A percentile compares a stretch with the other conserved stretches of the same genome.
Conservation (phyloP, 257 asterid species). For the Fraxinus pennsylvanica region DNA sequence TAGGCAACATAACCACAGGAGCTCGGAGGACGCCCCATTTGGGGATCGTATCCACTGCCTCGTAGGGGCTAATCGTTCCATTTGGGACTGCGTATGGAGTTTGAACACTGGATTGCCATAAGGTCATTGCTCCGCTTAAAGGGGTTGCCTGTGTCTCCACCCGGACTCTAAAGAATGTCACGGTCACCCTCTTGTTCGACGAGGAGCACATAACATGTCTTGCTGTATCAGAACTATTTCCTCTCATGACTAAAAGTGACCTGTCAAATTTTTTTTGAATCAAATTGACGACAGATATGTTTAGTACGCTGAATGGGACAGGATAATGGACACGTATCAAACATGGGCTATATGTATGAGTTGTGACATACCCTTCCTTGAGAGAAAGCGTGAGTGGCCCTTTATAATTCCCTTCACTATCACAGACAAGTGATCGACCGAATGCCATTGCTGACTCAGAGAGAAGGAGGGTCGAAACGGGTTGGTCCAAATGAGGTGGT, state of each 20-base stretch:
- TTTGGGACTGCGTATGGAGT: slow-evolving; percentile 46
- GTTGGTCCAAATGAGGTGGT: slow-evolving; percentile 97
- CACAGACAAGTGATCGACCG: slow-evolving; percentile 73
- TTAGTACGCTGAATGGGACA: background rate
- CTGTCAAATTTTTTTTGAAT: slow-evolving; percentile 39
- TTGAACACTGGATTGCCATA: slow-evolving; percentile 77
- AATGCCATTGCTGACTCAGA: slow-evolving; percentile 91
- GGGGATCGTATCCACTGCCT: slow-evolving; percentile 51
- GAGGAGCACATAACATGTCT: slow-evolving; percentile 96
- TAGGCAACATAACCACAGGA: slow-evolving; percentile 73
- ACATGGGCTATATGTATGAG: background rate
- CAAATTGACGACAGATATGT: background rate
- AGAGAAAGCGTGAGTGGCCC: slow-evolving; percentile 84
- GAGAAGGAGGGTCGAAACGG: slow-evolving; percentile 80
- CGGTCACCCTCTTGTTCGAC: slow-evolving; percentile 71
- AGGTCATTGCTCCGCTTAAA: slow-evolving; percentile 50
- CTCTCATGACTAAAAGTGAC: slow-evolving; percentile 91
- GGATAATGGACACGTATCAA: background rate
- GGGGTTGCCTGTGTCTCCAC: slow-evolving; percentile 41
- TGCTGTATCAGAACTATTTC: slow-evolving; percentile 84
- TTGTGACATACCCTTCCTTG: slow-evolving; percentile 71
- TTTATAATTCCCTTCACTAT: slow-evolving; percentile 79
- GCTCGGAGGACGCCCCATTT: slow-evolving; percentile 74
- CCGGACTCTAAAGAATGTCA: slow-evolving; percentile 80
- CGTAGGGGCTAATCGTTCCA: slow-evolving; percentile 32